phyloP scores from a whole-genome alignment of 345 rosid genomes.

The Melaleuca alternifolia region DNA sequence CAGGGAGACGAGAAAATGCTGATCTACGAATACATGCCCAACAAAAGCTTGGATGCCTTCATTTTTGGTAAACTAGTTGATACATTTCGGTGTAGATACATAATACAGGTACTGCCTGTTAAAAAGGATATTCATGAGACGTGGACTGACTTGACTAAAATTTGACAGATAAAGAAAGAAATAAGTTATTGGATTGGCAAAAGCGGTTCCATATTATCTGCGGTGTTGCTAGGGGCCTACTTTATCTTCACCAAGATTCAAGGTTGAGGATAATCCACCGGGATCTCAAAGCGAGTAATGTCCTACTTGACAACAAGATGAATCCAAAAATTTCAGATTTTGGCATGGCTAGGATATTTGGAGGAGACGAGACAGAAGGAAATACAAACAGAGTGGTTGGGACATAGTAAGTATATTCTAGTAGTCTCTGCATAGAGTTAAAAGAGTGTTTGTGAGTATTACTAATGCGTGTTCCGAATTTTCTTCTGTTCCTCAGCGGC shows the following conservation, averaged over 20 bases:
- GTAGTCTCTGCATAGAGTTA: no score
- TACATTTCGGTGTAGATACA: not conserved
- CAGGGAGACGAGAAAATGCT: not conserved
- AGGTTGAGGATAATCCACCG: no score
- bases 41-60: not conserved
- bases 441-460: no score
- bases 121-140: not conserved
- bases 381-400: no score
- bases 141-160: not conserved
- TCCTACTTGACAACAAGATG: no score
- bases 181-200: not conserved
- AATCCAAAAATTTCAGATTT: no score
- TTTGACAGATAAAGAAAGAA: not conserved
- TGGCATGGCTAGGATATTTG: no score
- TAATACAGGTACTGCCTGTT: not conserved
- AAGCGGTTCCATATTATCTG: not conserved
- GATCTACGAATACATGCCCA: not conserved
- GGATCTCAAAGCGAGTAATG: no score
- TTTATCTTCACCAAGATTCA: no score
- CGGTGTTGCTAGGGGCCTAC: no score
- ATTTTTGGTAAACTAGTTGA: not conserved
- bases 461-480: not conserved
- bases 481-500: constrained; percentile 8
- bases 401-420: no score
- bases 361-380: no score